Conservation (phyloP, 495 filamentous ascomycete species). For the Penicillium chermesinum region DNA sequence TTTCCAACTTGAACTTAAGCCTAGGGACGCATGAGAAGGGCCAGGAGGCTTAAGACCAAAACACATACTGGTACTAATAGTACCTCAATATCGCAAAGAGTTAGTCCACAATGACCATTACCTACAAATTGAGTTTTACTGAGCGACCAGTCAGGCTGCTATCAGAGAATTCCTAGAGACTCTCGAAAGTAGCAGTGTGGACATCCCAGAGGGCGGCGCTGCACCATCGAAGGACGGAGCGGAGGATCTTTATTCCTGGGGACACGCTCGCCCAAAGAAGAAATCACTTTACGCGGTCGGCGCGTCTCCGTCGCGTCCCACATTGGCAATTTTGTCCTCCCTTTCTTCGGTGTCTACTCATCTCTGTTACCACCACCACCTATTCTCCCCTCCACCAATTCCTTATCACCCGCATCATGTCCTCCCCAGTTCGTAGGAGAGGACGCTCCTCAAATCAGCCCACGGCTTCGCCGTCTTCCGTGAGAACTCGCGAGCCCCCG, state of each 20-base stretch:
- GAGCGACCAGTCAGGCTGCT: too few species aligned
- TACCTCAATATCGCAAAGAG: too few species aligned
- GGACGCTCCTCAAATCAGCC: conserved; percentile 40
- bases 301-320: conserved; percentile 31
- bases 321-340: conserved; percentile 21
- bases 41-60: too few species aligned
- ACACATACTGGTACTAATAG: too few species aligned
- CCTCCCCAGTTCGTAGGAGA: conserved; percentile 43
- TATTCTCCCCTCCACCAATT: conserved; percentile 6
- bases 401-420: conserved; percentile 32
- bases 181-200: too few species aligned
- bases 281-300: conserved; percentile 39
- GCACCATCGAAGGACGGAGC: too few species aligned
- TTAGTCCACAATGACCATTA: too few species aligned
- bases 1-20: too few species aligned
- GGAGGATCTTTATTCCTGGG: not conserved
- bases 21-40: too few species aligned
- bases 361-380: conserved; percentile 7
- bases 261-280: conserved; percentile 24
- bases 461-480: conserved; percentile 39
- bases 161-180: too few species aligned
- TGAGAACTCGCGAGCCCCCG: conserved; percentile 34
- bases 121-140: too few species aligned
- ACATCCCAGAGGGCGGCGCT: too few species aligned
- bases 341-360: conserved; percentile 16